Conservation (phyloP, 1,284 basidiomycete genomes). For the Xanthoconium separans region DNA sequence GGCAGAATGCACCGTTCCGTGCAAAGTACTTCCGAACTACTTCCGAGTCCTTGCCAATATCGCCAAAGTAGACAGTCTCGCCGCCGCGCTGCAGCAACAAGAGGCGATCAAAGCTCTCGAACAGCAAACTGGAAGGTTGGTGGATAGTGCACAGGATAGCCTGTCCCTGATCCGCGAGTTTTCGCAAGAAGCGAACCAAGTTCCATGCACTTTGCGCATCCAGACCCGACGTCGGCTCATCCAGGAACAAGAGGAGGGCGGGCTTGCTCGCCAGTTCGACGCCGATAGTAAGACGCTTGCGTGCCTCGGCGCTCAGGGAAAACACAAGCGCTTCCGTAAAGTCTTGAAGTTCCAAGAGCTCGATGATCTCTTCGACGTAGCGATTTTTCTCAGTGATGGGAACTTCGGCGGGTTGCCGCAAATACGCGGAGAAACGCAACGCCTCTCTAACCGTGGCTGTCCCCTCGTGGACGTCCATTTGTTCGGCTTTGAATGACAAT, state of each 20-base stretch:
- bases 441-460: slow-evolving; percentile 89
- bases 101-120: slow-evolving; percentile 77
- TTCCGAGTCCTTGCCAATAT: slow-evolving; percentile 66
- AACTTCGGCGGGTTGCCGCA: slow-evolving; percentile 80
- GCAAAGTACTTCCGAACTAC: slow-evolving; percentile 71
- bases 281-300: slow-evolving; percentile 87
- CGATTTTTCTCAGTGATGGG: slow-evolving; percentile 77
- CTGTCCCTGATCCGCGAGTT: slow-evolving; percentile 84
- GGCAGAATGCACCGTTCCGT: slow-evolving; percentile 61
- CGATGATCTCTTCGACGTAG: slow-evolving; percentile 78
- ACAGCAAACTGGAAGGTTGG: slow-evolving; percentile 64
- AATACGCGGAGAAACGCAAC: slow-evolving; percentile 84
- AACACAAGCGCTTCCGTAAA: slow-evolving; percentile 63
- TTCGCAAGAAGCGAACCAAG: slow-evolving; percentile 79
- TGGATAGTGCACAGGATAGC: slow-evolving; percentile 79
- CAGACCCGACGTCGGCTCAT: slow-evolving; percentile 63
- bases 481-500: slow-evolving; percentile 58
- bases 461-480: slow-evolving; percentile 86
- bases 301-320: slow-evolving; percentile 70
- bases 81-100: slow-evolving; percentile 66
- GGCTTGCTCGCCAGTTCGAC: slow-evolving; percentile 88
- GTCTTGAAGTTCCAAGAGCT: slow-evolving; percentile 67
- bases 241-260: slow-evolving; percentile 76
- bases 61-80: slow-evolving; percentile 79
- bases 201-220: slow-evolving; percentile 87